Evolutionary conservation across 306 rosid species (phyloP), one percentile per base, ranked within the genome.

Genomic region (Gynostemma pentaphyllum): DNA sequence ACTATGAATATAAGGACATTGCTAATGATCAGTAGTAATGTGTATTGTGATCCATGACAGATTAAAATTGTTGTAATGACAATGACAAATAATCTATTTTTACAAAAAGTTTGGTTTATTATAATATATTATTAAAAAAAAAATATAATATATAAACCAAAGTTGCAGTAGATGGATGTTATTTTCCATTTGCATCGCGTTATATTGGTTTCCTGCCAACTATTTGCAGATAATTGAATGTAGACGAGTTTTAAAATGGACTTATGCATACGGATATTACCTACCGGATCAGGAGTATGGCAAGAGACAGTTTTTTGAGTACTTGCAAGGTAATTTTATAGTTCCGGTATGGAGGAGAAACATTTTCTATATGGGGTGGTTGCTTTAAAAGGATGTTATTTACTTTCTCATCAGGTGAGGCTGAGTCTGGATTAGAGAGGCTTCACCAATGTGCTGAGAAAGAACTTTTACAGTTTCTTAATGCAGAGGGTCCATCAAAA

Each of bases 361-460:
- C 23, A 18, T 1, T 46, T 12, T 29, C 55, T 16, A 18, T 44
- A 57, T 53, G 56, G 41, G 50, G 48, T 44, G 46, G 61, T 66
- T 71, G 30, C 53, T 52, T 29, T 29, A 26, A 45, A 45, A 37
- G 18, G 18, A 22, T 66, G 15, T 63, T 37, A 5, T 32, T 46
- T 12, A 9, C 67, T 46, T 23, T 22, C 23, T 16, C 37, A 32
- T 36, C 48, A 85, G 94, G 94, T 70, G 94, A 85, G 74, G 94
- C 94, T 0, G 94, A 85, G 67, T 85, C 94, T n/a, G 88, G 88
- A 71, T 72, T 85, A 72, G 94, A 85, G 76, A 78, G 94, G 64
- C 94, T 85, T 50, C 94, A 85, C 78, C 94, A 85, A 64, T 85
- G 94, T 37, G 94, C 94, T 4, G 94, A 85, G 66, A 85, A 85